Conservation (phyloP, 768 basidiomycete genomes). For the Suillus plorans region DNA sequence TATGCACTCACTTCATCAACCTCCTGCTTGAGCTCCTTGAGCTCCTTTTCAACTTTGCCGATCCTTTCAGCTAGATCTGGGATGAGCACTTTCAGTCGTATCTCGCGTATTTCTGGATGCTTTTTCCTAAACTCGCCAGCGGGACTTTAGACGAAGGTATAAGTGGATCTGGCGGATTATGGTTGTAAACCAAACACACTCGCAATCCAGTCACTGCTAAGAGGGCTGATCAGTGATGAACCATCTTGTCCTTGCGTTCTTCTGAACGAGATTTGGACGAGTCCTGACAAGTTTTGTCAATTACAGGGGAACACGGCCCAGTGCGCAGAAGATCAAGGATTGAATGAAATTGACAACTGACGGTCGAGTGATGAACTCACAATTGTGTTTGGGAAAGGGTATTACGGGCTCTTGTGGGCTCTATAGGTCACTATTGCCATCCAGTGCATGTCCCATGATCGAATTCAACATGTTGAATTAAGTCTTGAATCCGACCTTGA, state of each 20-base stretch:
- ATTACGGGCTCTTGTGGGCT: background rate
- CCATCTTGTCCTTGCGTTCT: conserved; percentile 38
- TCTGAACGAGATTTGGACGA: background rate
- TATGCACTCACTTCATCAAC: too few species aligned
- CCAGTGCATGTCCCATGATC: too few species aligned
- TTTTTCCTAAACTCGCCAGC: conserved; percentile 86
- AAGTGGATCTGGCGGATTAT: conserved; percentile 8
- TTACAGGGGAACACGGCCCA: background rate
- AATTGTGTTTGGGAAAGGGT: background rate
- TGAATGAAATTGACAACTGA: background rate
- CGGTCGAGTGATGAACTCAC: background rate
- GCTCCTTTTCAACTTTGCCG: too few species aligned
- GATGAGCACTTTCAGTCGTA: conserved; percentile 26
- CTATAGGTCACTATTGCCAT: too few species aligned
- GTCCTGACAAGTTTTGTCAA: background rate
- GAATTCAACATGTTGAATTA: too few species aligned
- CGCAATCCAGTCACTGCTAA: conserved; percentile 69
- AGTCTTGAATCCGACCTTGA: too few species aligned
- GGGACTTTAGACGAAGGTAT: conserved; percentile 47
- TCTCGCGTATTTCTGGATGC: conserved; percentile 93
- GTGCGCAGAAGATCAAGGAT: background rate
- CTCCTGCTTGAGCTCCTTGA: too few species aligned
- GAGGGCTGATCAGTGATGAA: conserved; percentile 51
- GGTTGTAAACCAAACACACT: conserved; percentile 37
- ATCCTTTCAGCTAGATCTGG: too few species aligned